These are phyloP conservation scores for Flagelloscypha sp. DNA, from an alignment of 768 basidiomycete species.

Conservation along the genomic window DNA sequence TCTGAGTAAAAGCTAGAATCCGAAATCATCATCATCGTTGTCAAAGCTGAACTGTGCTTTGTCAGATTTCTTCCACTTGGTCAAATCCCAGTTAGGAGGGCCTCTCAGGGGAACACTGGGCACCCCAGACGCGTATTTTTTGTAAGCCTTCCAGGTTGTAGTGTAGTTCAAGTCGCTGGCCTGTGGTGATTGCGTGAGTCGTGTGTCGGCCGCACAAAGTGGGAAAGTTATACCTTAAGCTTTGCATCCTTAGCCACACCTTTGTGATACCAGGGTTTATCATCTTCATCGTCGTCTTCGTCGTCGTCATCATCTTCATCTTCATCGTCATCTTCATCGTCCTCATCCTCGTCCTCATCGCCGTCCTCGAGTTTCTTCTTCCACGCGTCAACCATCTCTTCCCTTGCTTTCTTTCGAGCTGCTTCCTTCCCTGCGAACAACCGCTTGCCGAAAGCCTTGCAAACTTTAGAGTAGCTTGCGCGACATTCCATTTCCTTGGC, in stretches of 20 bases:
- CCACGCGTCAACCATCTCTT: constrained; percentile 14
- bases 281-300: constrained; percentile 14
- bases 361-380: constrained; percentile 20
- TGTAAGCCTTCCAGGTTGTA: constrained; percentile 37
- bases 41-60: constrained; percentile 23
- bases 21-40: neutral
- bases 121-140: constrained; percentile 14
- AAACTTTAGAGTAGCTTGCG: constrained; percentile 21
- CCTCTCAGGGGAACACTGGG: constrained; percentile 22
- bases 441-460: constrained; percentile 26
- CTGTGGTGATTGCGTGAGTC: too few relatives aligned
- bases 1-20: too few relatives aligned
- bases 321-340: constrained; percentile 16
- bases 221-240: too few relatives aligned
- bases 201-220: too few relatives aligned
- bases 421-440: too few relatives aligned
- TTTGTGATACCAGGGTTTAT: constrained; percentile 8
- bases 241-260: too few relatives aligned
- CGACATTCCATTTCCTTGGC: constrained; percentile 16
- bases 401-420: too few relatives aligned
- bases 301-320: constrained; percentile 15
- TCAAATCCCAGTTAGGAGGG: constrained; percentile 27
- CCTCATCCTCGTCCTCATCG: constrained; percentile 23
- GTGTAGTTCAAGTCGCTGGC: too few relatives aligned
- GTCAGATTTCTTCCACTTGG: constrained; percentile 23